Base-by-base conservation (phyloP, 1,284 basidiomycete species). In the Entoloma clypeatum region DNA sequence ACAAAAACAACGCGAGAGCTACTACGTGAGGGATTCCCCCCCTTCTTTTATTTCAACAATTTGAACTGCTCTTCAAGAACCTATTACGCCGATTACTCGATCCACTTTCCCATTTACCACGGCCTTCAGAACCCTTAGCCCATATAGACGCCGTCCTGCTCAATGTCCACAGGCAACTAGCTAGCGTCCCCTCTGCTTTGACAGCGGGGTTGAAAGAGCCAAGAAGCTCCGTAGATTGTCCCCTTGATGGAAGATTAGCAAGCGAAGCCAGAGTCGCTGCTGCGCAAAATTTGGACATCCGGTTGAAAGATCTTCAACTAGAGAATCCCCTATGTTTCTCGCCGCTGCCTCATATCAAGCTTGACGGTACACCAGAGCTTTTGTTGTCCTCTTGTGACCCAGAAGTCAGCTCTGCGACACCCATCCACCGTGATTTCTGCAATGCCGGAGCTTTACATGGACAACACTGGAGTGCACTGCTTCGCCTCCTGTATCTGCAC, bases 401-500 rank as follows among this genome's bases (percentile, higher is more conserved):
- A 17, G 39, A 23, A 30, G 33, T 35, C 23, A 38, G 30, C 19
- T 29, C 32, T n/a, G 62, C 71, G 10, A 77, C 67, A 0, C 56
- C 83, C n/a, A 58, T 78, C 11, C 57, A 72, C n/a, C 73, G 75
- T 7, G 71, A 70, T 34, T 53, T 64, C 3, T 69, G 69, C 48
- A 63, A 60, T 23, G 59, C 69, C 14, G 67, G 71, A 4, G 66
- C 68, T 27, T 72, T 71, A 16, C 79, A 83, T 52, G 72, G 68
- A 10, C 71, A 64, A 37, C 85, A 87, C 55, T 63, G 70, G n/a
- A 77, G 81, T 6, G 75, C 80, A 1, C 64, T 88, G 21, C 61
- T 82, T n/a, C 78, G 85, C 23, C 60, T 88, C 23, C 64, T 87
- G n/a, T 88, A 81, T 56, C 55, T 86, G 16, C 85, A 88, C 58